Base-by-base conservation (phyloP, 148 eudicot genomes). In the Cornus suecica region DNA sequence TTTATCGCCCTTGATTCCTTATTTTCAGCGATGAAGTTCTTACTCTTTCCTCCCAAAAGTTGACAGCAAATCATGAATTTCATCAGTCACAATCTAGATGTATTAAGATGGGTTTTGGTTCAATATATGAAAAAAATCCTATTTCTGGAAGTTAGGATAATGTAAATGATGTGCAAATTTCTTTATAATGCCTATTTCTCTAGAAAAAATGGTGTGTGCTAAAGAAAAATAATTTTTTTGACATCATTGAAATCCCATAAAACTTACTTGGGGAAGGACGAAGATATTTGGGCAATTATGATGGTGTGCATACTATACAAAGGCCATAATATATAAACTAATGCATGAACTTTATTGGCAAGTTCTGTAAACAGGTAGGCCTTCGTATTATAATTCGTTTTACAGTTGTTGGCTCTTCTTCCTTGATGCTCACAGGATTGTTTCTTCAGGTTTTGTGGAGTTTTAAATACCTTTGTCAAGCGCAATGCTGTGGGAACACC, bases 391-490 rank as follows among this genome's bases (percentile, higher is more conserved):
- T 37, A 37, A 37, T 37, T 24, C 26, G 18, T 41, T 28, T 66
- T 51, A 8, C 56, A 2, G 27, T 27, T 63, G 22, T 70, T n/a
- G 64, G 29, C 26, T 45, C 70, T 20, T 72, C 25, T n/a, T 66
- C 42, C 10, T 42, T 22, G 41, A 72, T 26, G 42, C 62, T 73
- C 69, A 29, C 18, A 63, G 25, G 16, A 48, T 76, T 58, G 42
- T 60, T 60, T 71, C 31, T 68, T 77, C 83, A 96, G 99, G 90
- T 93, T 93, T 67, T 88, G 94, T 79, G 94, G 97, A 67, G 86
- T 96, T 77, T 87, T 85, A 75, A 96, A 90, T 86, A 82, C 90
- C 78, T 86, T 77, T 68, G 93, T 96, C 78, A 88, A 85, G 87
- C 86, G 94, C 72, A 83, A 81, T 72, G 71, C 71, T 45, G 93